These are phyloP conservation scores for Groenewaldozyma auringiensis DNA, from an alignment of 1,139 yeast species.

Conservation along the genomic window DNA sequence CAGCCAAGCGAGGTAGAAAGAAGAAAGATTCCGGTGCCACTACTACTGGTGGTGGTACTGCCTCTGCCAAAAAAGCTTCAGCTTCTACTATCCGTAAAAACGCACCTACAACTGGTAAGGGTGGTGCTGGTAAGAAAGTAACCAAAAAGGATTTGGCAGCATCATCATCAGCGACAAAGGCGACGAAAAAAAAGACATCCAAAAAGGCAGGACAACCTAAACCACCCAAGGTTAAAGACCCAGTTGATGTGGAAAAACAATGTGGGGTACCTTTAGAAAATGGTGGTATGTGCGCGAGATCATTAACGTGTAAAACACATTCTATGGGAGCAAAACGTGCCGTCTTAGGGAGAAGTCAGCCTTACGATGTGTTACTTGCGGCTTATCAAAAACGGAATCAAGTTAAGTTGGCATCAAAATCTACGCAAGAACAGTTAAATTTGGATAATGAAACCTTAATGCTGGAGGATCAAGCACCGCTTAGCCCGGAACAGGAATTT, in stretches of 20 bases:
- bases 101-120: slow-evolving; percentile 20
- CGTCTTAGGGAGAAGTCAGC: slow-evolving; percentile 85
- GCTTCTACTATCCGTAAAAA: slow-evolving; percentile 4
- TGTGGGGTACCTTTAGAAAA: slow-evolving; percentile 93
- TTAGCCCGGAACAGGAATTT: slow-evolving; percentile 78
- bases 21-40: not conserved
- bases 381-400: slow-evolving; percentile 90
- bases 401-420: slow-evolving; percentile 59
- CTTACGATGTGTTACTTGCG: slow-evolving; percentile 80
- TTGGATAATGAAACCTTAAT: slow-evolving; percentile 23
- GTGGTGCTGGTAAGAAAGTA: slow-evolving; percentile 17
- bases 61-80: too few species aligned
- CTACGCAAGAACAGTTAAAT: slow-evolving; percentile 28
- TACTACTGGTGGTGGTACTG: too few species aligned
- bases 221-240: slow-evolving; percentile 61
- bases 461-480: slow-evolving; percentile 18
- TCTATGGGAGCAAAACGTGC: slow-evolving; percentile 98
- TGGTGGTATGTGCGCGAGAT: slow-evolving; percentile 91
- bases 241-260: slow-evolving; percentile 89
- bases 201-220: slow-evolving; percentile 44
- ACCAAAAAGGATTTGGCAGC: slow-evolving; percentile 8
- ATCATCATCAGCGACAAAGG: slow-evolving; percentile 2
- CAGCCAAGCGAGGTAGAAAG: not conserved
- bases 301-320: slow-evolving; percentile 93
- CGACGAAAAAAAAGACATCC: slow-evolving; percentile 6